Evolutionary conservation across 2,329 filamentous ascomycete species (phyloP), one percentile per base, ranked within the genome.

Genomic region (Pseudogymnoascus sp.): DNA sequence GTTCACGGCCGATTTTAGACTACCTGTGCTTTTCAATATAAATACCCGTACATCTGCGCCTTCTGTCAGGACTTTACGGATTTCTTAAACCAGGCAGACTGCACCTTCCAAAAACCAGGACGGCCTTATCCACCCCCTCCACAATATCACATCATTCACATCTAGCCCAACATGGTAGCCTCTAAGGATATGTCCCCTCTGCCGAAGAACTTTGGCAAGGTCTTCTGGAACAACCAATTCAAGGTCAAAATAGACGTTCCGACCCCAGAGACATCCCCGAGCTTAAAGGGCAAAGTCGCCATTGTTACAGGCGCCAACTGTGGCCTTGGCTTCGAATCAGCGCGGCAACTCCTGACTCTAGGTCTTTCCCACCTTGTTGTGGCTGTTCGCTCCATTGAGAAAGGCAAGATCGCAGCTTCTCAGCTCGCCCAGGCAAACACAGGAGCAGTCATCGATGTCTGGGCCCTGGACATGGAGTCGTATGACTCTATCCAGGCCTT

Each of bases 231-330:
- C 18, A 62, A 62, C 40, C 60, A 62, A 48, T 62, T 62, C 29
- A 33, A 27, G 8, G 36, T 60, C 52, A 62, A 59, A 27, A 62
- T 62, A 3, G 48, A 59, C 15, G 21, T 60, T 25, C 60, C 60
- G 4, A 62, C 60, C 55, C 60, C n/a, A 5, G 21, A 18, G 15
- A 21, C 12, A 42, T 42, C 6, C 10, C 18, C 39, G 5, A 42
- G 18, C 3, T n/a, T 55, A 21, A 21, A 27, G 25, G 67, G 66
- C 3, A 65, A 70, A 63, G 68, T 66, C 0, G 76, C 77, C 55
- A 77, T 83, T 40, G 71, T 83, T 12, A 82, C 80, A 0, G 81
- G 81, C 1, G 70, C 74, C 18, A 83, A 81, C 63, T 70, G 67
- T 0, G 81, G 81, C 0, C 70, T 84, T 0, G 81, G 81, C 0